phyloP scores from a whole-genome alignment of 2,329 filamentous ascomycete species.

The Scedosporium minutisporum region DNA sequence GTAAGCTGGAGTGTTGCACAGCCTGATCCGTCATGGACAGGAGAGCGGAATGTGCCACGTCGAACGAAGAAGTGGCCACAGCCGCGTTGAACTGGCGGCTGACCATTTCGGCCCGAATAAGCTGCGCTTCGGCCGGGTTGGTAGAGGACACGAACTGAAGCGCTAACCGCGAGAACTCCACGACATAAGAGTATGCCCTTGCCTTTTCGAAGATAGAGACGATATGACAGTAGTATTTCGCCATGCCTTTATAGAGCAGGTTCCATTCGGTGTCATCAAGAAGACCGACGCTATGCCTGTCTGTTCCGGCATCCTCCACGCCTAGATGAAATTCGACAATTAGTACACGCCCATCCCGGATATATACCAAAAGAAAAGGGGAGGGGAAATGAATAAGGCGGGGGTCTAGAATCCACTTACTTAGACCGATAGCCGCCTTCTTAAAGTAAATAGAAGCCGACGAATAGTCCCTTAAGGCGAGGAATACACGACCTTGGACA shows the following conservation, averaged over 20 bases:
- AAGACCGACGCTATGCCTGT: slow-evolving; percentile 53
- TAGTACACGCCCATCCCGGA: neutral
- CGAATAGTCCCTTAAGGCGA: slow-evolving; percentile 64
- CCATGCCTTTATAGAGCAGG: slow-evolving; percentile 59
- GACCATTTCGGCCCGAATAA: slow-evolving; percentile 61
- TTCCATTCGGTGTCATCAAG: slow-evolving; percentile 68
- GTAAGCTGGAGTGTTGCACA: slow-evolving; percentile 62
- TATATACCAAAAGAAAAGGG: neutral
- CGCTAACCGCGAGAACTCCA: slow-evolving; percentile 71
- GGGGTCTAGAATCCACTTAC: slow-evolving; percentile 40
- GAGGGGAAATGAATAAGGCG: too few relatives aligned
- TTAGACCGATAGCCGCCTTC: slow-evolving; percentile 72
- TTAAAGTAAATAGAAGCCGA: slow-evolving; percentile 68
- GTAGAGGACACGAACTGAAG: slow-evolving; percentile 45
- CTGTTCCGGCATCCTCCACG: slow-evolving; percentile 32
- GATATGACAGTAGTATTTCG: slow-evolving; percentile 81
- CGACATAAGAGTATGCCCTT: slow-evolving; percentile 68
- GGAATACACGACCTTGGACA: slow-evolving; percentile 69
- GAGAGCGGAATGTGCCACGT: slow-evolving; percentile 72
- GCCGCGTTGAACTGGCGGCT: slow-evolving; percentile 77
- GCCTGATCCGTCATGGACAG: slow-evolving; percentile 61
- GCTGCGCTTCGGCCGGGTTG: slow-evolving; percentile 19
- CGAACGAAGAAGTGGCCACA: slow-evolving; percentile 68
- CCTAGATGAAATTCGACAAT: slow-evolving; percentile 22
- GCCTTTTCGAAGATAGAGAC: slow-evolving; percentile 70